Evolutionary conservation across 2,329 filamentous ascomycete genomes (phyloP).

Genomic region (Colletotrichum scovillei): DNA sequence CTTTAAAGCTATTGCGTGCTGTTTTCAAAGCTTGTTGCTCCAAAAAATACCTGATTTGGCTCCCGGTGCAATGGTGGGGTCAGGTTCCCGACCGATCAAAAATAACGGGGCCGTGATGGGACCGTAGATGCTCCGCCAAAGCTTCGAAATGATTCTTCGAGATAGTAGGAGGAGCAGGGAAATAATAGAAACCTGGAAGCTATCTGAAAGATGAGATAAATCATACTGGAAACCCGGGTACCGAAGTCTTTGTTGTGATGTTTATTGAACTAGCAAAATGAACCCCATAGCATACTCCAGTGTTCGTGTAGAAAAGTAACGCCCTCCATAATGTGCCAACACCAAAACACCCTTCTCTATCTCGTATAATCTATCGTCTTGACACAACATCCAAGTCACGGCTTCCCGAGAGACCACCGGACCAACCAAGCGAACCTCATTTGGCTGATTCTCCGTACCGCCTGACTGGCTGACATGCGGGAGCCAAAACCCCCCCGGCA

Average conservation of each 20-base stretch:
- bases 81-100: background rate
- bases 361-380: slow-evolving; percentile 4
- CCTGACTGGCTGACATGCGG: slow-evolving; percentile 28
- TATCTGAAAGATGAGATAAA: background rate
- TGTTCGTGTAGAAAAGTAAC: background rate
- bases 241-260: too few species aligned
- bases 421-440: background rate
- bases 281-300: background rate
- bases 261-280: too few species aligned
- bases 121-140: slow-evolving; percentile 5
- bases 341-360: slow-evolving; percentile 5
- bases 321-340: background rate
- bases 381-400: background rate
- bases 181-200: too few species aligned
- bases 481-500: slow-evolving; percentile 9
- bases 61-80: slow-evolving; percentile 16
- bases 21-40: background rate
- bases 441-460: slow-evolving; percentile 10
- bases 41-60: background rate
- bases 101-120: slow-evolving; percentile 17
- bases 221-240: background rate
- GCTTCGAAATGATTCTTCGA: background rate
- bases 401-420: background rate
- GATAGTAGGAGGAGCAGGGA: too few species aligned
- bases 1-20: background rate